Base-by-base conservation (phyloP, 2,329 filamentous ascomycete genomes). In the Cercospora sp. region DNA sequence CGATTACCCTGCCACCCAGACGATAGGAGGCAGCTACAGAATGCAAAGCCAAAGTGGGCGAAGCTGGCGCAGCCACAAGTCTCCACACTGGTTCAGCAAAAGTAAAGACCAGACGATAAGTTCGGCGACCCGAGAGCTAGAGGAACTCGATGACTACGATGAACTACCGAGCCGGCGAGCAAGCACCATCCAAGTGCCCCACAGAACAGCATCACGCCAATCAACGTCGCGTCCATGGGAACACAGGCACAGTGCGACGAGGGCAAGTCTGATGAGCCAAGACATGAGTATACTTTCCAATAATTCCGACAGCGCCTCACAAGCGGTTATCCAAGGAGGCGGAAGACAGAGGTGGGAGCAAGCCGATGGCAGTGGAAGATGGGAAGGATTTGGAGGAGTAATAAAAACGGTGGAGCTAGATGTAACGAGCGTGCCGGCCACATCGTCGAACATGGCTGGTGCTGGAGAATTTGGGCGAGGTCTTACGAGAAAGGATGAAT, bases 381-480 rank as follows among this genome's bases (percentile, higher is more conserved):
- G 66, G 64, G 69, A 68, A 51, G 67, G 66, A 16, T 63, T 68
- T 20, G 66, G 64, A n/a, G 69, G 66, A 1, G 69, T 71, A 18
- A 59, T 71, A 5, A 67, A 67, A 57, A 71, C 67, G 2, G 39
- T 69, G 0, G 67, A 71, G 23, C 26, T 71, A n/a, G 69, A 69
- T 42, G 67, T 71, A 16, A 66, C 58, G 26, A 58, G 59, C 12
- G 48, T 61, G n/a, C 62, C 62, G 30, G 33, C 53, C 18, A 64
- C 58, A 4, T 53, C 66, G 2, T 60, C 66, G 13, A 66, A 28
- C 42, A 45, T 20, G 23, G 45, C 55, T 16, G 63, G 65, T 1
- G 20, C 42, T 12, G 65, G 63, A 30, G 68, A 70, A 16, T 70
- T 70, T 36, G 68, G 66, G 2, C 26, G 68, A 13, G 66, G 66